Evolutionary conservation across 2,329 filamentous ascomycete genomes (phyloP), one percentile per base, ranked within the genome.

Genomic region (Ascocoryne sarcoides): DNA sequence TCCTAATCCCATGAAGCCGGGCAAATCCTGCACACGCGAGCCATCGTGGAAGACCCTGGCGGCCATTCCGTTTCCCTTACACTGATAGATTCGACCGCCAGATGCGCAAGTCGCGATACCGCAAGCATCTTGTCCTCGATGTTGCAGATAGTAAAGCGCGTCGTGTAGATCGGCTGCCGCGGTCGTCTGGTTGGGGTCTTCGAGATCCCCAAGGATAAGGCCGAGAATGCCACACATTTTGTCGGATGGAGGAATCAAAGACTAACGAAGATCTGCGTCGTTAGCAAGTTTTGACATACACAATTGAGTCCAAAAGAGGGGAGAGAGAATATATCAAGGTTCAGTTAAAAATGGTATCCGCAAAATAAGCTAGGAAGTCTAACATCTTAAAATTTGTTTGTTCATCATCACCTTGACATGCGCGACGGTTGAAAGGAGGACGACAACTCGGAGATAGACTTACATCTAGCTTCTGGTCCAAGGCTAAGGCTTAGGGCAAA

Each of bases 41-140:
- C 86, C 88, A 49, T 94, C 84, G 39, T 81, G 71, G 64, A 95
- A 94, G 52, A 94, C 87, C 60, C 81, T 84, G 43, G 81, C 76
- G 30, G 84, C 88, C 73, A 95, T 82, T 40, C 88, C 89, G 58
- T 88, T 87, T 50, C 87, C 87, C 66, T 95, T 95, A 69, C 84
- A 83, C 60, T 93, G 86, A 60, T 82, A 90, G 51, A 95, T 82
- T 32, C 86, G 75, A 46, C 89, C 88, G 26, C 84, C 84, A 10
- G 68, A 73, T 52, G 73, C 81, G 70, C 71, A 87, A 54, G 69
- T 84, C 36, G 87, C 78, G 52, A 95, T 90, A 48, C 88, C 88
- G 40, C 80, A 84, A 36, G 88, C 88, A 79, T 95, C 88, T 62
- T 93, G 87, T 39, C 86, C 85, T 56, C 84, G 75, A 57, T 69